These are phyloP conservation scores for Podospora australis DNA, from an alignment of 495 filamentous ascomycete species.

Conservation along the genomic window DNA sequence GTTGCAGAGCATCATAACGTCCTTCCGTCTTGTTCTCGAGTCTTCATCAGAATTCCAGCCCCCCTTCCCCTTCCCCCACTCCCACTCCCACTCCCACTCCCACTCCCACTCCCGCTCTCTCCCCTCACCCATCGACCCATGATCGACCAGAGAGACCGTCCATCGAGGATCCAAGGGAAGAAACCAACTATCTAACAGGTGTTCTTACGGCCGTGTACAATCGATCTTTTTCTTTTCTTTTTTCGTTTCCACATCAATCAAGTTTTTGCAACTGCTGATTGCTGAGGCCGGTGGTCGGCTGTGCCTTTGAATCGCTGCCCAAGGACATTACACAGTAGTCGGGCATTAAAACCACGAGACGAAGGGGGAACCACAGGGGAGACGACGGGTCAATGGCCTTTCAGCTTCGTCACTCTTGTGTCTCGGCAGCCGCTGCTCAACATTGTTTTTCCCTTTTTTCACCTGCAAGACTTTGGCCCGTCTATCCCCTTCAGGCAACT, in stretches of 20 bases:
- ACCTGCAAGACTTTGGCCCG: conserved; percentile 7
- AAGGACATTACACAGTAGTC: conserved; percentile 24
- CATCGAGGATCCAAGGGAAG: too few species aligned
- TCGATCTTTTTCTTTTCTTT: too few species aligned
- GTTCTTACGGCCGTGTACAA: too few species aligned
- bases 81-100: too few species aligned
- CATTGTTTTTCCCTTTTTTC: conserved; percentile 7
- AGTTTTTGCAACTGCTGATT: conserved; percentile 1
- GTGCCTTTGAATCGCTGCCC: conserved; percentile 25
- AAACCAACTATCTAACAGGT: too few species aligned
- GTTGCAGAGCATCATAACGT: background rate
- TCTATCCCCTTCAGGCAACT: conserved; percentile 6
- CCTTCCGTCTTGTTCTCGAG: conserved; percentile 8
- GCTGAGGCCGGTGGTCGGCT: background rate
- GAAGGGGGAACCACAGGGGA: conserved; percentile 5
- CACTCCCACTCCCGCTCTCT: too few species aligned
- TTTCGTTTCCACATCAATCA: too few species aligned
- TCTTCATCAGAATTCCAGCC: conserved; percentile 11
- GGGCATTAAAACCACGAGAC: conserved; percentile 25
- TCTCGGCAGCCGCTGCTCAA: conserved; percentile 13
- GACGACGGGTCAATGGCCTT: conserved; percentile 12
- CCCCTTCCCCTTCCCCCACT: background rate
- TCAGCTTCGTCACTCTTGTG: conserved; percentile 7
- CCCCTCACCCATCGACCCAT: too few species aligned
- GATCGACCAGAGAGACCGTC: too few species aligned